Evolutionary conservation across 2,329 filamentous ascomycete genomes (phyloP), one percentile per base, ranked within the genome.

Genomic region (Fusarium tuaranense): DNA sequence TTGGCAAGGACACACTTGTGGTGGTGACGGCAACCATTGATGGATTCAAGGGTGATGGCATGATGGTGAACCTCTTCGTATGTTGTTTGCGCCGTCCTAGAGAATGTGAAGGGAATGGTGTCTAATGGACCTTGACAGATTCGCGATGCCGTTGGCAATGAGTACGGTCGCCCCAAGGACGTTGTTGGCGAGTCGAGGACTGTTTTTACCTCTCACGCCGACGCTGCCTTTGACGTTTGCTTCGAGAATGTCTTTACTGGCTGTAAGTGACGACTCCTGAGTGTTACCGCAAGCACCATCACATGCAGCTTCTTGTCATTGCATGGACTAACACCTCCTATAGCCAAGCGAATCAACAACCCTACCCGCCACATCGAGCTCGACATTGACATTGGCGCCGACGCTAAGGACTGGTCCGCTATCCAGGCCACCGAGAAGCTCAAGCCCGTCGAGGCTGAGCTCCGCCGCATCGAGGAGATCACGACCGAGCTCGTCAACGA

Each of bases 361-460:
- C 84, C 86, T 83, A 88, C 83, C 81, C 94, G 95, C 76, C 90
- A 93, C 83, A 85, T 98, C 76, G 95, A 98, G 86, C 93, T 98
- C 79, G 95, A 98, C 84, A 93, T 98, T 82, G 95, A 98, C 84
- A 97, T 98, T 80, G 95, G 95, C 80, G 95, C 95, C 84, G 95
- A 98, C 84, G 97, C 97, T 76, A 97, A 97, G 85, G 97, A 99
- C 87, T 99, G 97, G 97, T 95, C 93, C 76, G 95, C 95, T 78
- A 97, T 98, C 82, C 95, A 98, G 86, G 95, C 95, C 68, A 94
- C 92, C 74, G 97, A 99, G 90, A 98, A 98, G 89, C 92, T 99
- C 79, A 97, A 98, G 90, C 97, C 97, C 58, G 91, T 98, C 79
- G 97, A 99, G 87, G 95, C 94, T 20, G 97, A 98, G 84, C 90